Evolutionary conservation across 1,284 basidiomycete genomes (phyloP), one percentile per base, ranked within the genome.

Genomic region (Salmacisia buchloeana): DNA sequence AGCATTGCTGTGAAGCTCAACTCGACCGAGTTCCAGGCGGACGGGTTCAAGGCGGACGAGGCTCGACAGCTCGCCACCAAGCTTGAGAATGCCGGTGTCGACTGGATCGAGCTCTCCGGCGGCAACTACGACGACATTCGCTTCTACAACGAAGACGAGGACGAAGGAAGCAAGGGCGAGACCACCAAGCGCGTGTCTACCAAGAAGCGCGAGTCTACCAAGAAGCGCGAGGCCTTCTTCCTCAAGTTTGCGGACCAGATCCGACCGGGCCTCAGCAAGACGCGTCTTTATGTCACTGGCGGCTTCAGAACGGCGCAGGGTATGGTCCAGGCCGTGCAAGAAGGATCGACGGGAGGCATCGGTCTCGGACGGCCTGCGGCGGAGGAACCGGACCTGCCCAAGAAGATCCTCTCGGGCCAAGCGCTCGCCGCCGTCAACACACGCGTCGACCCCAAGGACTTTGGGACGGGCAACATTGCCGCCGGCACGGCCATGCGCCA

Each of bases 1-100:
- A 70, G 84, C 36, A 71, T 85, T 35, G 81, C 80, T 13, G 82
- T 84, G 73, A 85, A 85, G 75, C 77, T 85, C 61, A 84, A 84
- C 70, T 15, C 43, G 10, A 68, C 76, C 27, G 83, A 82, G 58
- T 65, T 61, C 35, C 56, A 49, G 41, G 33, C 29, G 9, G 65
- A 62, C 4, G 62, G 67, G 18, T 64, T 67, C 62, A 13, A 35
- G 27, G 21, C 67, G 15, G 62, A 66, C 9, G 67, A 69, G 25
- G 58, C 38, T 41, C 35, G 27, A 13, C 34, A 60, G 31, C 49
- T 69, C 34, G 64, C 58, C 41, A 34, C 35, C 13, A 23, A 62
- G 15, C 59, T 68, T 25, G 65, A 66, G 52, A 46, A 25, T n/a
- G 18, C 39, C 45, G 63, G 63, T 27, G 61, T 68, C n/a, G 65